Conservation (phyloP, 257 asterid genomes). For the Haberlea rhodopensis region DNA sequence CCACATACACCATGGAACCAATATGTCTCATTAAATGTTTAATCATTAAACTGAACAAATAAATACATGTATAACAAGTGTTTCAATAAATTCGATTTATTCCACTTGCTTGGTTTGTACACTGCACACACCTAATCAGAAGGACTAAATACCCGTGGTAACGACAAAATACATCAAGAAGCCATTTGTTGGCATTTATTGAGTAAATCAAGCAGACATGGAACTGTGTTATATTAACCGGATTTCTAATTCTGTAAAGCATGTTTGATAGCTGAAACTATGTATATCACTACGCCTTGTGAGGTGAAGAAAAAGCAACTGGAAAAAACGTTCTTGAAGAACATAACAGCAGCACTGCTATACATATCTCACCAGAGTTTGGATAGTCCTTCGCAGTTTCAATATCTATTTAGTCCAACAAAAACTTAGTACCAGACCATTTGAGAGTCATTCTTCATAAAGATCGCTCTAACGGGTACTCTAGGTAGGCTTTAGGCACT, state of each 20-base stretch:
- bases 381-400: not conserved
- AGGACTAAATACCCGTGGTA: too few species aligned
- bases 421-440: not conserved
- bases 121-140: too few species aligned
- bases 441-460: not conserved
- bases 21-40: too few species aligned
- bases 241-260: not conserved
- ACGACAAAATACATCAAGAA: too few species aligned
- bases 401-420: not conserved
- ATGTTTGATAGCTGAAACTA: not conserved
- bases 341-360: too few species aligned
- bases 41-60: not conserved
- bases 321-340: not conserved
- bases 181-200: too few species aligned
- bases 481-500: not conserved
- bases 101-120: too few species aligned
- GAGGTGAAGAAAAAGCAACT: not conserved
- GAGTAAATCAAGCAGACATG: too few species aligned
- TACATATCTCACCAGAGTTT: not conserved
- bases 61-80: not conserved
- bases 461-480: not conserved
- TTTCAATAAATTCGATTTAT: too few species aligned
- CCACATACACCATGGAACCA: conserved; percentile 92
- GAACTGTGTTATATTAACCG: not conserved
- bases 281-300: not conserved